A percentile compares a stretch with the other conserved stretches of the same genome.
Evolutionary conservation across 2,329 filamentous ascomycete genomes (phyloP).

Genomic region (Pyrenophora graminea): DNA sequence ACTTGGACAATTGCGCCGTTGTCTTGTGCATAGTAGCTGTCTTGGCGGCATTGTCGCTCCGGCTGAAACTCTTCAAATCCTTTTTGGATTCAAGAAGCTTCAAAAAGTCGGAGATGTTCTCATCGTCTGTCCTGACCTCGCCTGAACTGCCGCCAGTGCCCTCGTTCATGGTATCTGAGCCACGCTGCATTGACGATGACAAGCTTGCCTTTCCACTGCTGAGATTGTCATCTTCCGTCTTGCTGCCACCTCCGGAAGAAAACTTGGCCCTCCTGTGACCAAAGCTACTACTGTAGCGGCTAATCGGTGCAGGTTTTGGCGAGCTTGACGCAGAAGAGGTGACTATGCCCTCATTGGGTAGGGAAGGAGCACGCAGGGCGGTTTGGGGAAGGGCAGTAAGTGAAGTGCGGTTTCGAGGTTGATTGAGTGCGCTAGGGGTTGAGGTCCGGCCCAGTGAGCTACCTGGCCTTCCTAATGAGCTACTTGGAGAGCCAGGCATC

Average conservation of each 20-base stretch:
- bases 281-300: constrained; percentile 92
- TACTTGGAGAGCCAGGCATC: constrained; percentile 59
- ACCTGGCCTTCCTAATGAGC: constrained; percentile 48
- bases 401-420: constrained; percentile 71
- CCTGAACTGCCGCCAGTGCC: constrained; percentile 66
- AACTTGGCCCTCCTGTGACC: constrained; percentile 78
- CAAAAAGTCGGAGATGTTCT: constrained; percentile 91
- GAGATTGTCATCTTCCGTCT: constrained; percentile 71
- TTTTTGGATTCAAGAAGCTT: constrained; percentile 87
- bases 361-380: constrained; percentile 68
- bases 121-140: constrained; percentile 78
- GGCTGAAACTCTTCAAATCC: constrained; percentile 79
- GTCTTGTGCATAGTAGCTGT: constrained; percentile 76
- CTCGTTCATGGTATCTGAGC: constrained; percentile 77
- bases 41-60: constrained; percentile 60
- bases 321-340: constrained; percentile 73
- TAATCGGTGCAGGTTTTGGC: constrained; percentile 76
- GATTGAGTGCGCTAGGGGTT: constrained; percentile 41
- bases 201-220: constrained; percentile 82
- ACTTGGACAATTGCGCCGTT: constrained; percentile 78
- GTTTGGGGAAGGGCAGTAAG: constrained; percentile 76
- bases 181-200: constrained; percentile 71
- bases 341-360: constrained; percentile 63
- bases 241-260: constrained; percentile 75
- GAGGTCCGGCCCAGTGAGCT: constrained; percentile 28